Conservation (phyloP, 345 rosid genomes). For the Pugionium cornutum region DNA sequence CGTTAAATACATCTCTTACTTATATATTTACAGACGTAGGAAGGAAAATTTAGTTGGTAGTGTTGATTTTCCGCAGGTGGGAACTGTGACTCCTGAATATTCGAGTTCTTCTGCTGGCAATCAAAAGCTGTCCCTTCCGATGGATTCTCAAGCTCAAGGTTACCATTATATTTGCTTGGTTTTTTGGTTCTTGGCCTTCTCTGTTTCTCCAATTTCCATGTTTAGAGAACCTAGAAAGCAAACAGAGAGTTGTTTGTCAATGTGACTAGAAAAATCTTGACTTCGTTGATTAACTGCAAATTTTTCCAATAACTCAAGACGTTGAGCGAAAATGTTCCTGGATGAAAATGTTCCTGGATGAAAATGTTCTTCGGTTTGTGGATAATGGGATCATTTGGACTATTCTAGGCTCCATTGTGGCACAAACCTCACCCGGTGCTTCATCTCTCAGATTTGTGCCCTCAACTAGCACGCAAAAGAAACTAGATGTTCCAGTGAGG, state of each 20-base stretch:
- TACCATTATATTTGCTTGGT: constrained; percentile 4
- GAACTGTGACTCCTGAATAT: constrained; percentile 59
- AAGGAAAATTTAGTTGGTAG: background rate
- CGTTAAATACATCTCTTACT: constrained; percentile 7
- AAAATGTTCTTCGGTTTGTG: constrained; percentile 12
- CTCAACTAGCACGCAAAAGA: constrained; percentile 45
- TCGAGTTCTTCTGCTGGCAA: constrained; percentile 43
- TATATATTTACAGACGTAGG: background rate
- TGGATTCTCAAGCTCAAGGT: constrained; percentile 50
- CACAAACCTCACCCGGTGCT: constrained; percentile 32
- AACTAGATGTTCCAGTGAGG: constrained; percentile 52
- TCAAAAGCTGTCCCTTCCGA: constrained; percentile 36
- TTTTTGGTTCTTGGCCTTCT: background rate
- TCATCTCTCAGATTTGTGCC: constrained; percentile 34
- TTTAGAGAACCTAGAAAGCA: background rate
- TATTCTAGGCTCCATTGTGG: constrained; percentile 33
- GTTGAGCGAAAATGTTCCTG: background rate
- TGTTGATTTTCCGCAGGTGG: constrained; percentile 42
- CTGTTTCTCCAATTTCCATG: background rate
- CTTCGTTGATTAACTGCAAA: constrained; percentile 1
- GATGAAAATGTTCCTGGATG: background rate
- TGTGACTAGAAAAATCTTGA: background rate
- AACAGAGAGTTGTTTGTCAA: constrained; percentile 16
- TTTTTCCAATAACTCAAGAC: background rate
- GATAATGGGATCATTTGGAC: constrained; percentile 3